Evolutionary conservation across 148 eudicot genomes (phyloP).

Genomic region (Silene latifolia): DNA sequence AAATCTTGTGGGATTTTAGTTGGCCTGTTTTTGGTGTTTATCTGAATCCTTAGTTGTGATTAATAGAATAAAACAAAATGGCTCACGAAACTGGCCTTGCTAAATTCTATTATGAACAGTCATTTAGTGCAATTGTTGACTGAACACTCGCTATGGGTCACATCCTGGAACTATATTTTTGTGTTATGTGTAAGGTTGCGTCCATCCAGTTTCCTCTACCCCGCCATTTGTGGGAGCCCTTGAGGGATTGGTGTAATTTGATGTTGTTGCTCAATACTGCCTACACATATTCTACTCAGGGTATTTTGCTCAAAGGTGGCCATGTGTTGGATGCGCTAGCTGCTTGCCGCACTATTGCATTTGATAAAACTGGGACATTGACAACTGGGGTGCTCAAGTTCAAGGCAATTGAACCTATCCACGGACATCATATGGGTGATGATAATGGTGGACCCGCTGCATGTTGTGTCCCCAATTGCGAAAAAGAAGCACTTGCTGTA

Average conservation of each 20-base stretch:
- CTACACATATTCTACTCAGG: slow-evolving; percentile 40
- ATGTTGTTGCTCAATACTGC: background rate
- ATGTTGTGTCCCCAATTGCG: slow-evolving; percentile 89
- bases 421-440: slow-evolving; percentile 52
- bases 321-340: slow-evolving; percentile 88
- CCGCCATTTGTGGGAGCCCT: background rate
- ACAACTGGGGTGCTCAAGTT: slow-evolving; percentile 90
- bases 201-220: background rate
- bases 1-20: background rate
- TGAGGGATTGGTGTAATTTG: background rate
- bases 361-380: slow-evolving; percentile 97
- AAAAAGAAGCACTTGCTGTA: slow-evolving; percentile 96
- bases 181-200: background rate
- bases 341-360: slow-evolving; percentile 85
- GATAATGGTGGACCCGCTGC: slow-evolving; percentile 31
- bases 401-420: slow-evolving; percentile 94
- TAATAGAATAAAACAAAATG: too few species aligned
- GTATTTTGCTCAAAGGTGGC: slow-evolving; percentile 93
- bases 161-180: background rate
- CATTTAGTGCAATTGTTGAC: background rate
- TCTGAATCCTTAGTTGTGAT: background rate
- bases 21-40: background rate
- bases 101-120: background rate
- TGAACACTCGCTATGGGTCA: background rate
- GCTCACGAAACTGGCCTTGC: background rate